A percentile compares a stretch with the other conserved stretches of the same genome.
These are phyloP conservation scores for Graphilbum sp. DNA, from an alignment of 2,329 filamentous ascomycete genomes.

Conservation along the genomic window DNA sequence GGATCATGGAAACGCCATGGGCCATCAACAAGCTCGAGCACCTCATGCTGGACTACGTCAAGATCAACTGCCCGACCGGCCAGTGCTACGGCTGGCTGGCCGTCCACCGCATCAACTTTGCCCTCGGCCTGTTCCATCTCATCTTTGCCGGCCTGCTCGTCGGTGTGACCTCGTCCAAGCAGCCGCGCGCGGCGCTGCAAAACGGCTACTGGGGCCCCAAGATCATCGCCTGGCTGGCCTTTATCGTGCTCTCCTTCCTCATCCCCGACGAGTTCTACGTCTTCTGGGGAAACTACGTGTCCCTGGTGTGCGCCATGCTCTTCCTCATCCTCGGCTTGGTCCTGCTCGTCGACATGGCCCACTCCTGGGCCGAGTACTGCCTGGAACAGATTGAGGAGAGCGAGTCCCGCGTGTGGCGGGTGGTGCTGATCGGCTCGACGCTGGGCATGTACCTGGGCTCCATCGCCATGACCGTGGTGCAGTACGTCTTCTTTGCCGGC, in stretches of 20 bases:
- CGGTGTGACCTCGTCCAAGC: conserved; percentile 73
- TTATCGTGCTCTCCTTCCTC: conserved; percentile 85
- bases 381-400: conserved; percentile 81
- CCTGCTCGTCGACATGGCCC: conserved; percentile 83
- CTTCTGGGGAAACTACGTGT: conserved; percentile 88
- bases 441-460: conserved; percentile 85
- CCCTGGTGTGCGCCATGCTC: conserved; percentile 73
- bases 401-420: conserved; percentile 73
- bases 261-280: conserved; percentile 93
- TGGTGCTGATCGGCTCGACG: conserved; percentile 78
- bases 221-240: conserved; percentile 69
- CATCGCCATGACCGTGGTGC: conserved; percentile 84
- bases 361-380: conserved; percentile 95
- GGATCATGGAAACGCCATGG: conserved; percentile 99
- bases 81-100: conserved; percentile 92
- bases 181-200: conserved; percentile 74
- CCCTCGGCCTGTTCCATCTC: conserved; percentile 84
- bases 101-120: conserved; percentile 95
- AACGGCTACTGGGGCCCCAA: conserved; percentile 99
- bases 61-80: conserved; percentile 79
- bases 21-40: conserved; percentile 90
- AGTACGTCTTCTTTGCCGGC: conserved; percentile 90
- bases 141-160: conserved; percentile 71
- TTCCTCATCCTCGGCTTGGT: conserved; percentile 89
- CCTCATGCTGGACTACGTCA: conserved; percentile 87